Evolutionary conservation across 2,329 filamentous ascomycete species (phyloP).

Genomic region (Aspergillus ruber): DNA sequence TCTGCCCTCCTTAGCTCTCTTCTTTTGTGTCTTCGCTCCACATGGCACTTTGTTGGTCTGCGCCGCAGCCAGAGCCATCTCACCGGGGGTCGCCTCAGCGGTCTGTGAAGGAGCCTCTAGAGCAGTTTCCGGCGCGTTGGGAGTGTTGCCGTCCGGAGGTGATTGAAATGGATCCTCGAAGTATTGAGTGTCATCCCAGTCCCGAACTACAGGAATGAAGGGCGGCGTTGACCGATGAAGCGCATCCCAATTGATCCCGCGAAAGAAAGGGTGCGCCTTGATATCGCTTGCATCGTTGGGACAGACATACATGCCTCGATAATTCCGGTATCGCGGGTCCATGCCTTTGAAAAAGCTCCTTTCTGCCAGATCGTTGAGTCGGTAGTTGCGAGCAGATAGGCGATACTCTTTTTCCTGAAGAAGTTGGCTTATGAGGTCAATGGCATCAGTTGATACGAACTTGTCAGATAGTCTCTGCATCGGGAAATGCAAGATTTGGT

Average conservation of each 20-base stretch:
- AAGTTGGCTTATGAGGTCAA: conserved; percentile 67
- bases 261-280: conserved; percentile 82
- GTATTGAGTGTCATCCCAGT: conserved; percentile 72
- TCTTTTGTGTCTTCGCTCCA: conserved; percentile 22
- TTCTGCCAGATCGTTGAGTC: conserved; percentile 53
- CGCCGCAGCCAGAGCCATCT: background rate
- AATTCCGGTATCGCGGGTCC: conserved; percentile 31
- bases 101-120: background rate
- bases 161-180: conserved; percentile 57
- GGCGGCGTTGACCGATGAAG: conserved; percentile 67
- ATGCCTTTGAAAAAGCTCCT: conserved; percentile 26
- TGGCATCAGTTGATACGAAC: conserved; percentile 61
- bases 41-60: background rate
- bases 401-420: conserved; percentile 69
- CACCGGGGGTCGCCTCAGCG: background rate
- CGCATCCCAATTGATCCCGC: conserved; percentile 67
- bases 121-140: background rate
- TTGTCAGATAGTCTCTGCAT: conserved; percentile 45
- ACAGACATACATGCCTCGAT: conserved; percentile 62
- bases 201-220: conserved; percentile 67
- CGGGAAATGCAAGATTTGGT: conserved; percentile 65
- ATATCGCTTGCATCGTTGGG: conserved; percentile 82
- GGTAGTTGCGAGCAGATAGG: conserved; percentile 70
- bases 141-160: background rate
- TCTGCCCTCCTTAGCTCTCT: conserved; percentile 62